Percentiles rank a stretch among this genome's conserved stretches.
These are phyloP conservation scores for Botrytis pseudocinerea DNA, from an alignment of 2,329 filamentous ascomycete species.

Conservation along the genomic window DNA sequence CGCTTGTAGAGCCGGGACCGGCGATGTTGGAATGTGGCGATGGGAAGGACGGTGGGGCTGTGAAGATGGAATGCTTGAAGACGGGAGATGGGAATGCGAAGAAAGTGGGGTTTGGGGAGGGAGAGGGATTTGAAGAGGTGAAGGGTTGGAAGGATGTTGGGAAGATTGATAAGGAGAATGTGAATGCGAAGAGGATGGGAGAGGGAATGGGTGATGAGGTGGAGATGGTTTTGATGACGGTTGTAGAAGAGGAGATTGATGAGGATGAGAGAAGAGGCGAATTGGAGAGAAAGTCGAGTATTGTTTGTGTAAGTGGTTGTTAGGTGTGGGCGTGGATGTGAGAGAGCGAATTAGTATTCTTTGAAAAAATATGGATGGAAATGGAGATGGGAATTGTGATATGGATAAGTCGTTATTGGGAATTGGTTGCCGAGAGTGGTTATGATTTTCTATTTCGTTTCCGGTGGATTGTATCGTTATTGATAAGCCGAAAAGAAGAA, in stretches of 20 bases:
- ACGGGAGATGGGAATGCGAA: neutral
- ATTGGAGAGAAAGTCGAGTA: neutral
- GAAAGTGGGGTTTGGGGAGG: neutral
- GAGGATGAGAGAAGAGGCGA: neutral
- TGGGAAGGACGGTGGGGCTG: neutral
- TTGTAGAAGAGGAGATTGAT: neutral
- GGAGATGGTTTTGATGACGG: neutral
- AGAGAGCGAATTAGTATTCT: neutral
- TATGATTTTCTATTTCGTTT: neutral
- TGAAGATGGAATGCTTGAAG: neutral
- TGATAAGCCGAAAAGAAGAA: too few relatives aligned
- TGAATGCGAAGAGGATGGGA: neutral
- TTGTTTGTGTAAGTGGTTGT: slow-evolving; percentile 9
- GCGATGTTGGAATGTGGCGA: neutral
- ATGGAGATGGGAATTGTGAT: neutral
- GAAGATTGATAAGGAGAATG: neutral
- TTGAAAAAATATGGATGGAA: neutral
- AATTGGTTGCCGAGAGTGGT: too few relatives aligned
- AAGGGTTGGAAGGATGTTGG: neutral
- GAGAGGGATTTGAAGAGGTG: neutral
- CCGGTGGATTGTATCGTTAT: neutral
- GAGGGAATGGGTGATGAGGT: neutral
- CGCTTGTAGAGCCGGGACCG: neutral
- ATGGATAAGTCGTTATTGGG: neutral
- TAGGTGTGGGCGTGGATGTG: neutral